These are phyloP conservation scores for Tephrocybe rancida DNA, from an alignment of 768 basidiomycete species.

Conservation along the genomic window DNA sequence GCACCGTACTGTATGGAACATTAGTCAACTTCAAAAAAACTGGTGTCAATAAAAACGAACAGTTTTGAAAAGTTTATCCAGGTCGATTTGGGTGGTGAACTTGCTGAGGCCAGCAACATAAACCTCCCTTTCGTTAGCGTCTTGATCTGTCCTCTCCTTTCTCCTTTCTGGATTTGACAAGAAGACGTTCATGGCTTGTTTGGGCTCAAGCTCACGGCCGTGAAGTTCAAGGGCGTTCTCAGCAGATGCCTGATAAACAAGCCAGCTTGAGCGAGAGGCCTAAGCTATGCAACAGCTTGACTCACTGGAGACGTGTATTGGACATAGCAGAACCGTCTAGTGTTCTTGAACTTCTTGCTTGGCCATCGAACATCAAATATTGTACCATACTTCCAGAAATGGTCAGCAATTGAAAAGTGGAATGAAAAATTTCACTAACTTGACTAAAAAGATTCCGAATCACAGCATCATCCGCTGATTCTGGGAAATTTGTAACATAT, in stretches of 20 bases:
- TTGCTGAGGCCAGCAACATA: constrained; percentile 88
- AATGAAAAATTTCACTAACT: constrained; percentile 43
- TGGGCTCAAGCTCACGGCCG: constrained; percentile 72
- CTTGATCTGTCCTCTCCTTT: constrained; percentile 88
- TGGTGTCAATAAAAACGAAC: constrained; percentile 42
- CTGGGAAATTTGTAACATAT: constrained; percentile 96
- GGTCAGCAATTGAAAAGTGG: constrained; percentile 4
- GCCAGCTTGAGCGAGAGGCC: neutral
- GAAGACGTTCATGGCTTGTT: constrained; percentile 69
- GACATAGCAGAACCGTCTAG: constrained; percentile 91
- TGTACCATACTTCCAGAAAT: constrained; percentile 68
- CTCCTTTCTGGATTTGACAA: constrained; percentile 91
- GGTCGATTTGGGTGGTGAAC: constrained; percentile 74
- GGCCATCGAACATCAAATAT: constrained; percentile 98
- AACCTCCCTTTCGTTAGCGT: constrained; percentile 81
- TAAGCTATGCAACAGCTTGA: constrained; percentile 7
- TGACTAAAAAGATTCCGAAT: constrained; percentile 78
- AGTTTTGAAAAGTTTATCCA: constrained; percentile 76
- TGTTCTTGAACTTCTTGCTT: constrained; percentile 92
- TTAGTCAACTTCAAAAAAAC: neutral
- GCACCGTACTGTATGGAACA: constrained; percentile 65
- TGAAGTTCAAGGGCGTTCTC: constrained; percentile 80
- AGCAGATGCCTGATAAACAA: constrained; percentile 56
- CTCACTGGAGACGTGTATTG: constrained; percentile 86
- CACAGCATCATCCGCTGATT: constrained; percentile 73